phyloP scores from a whole-genome alignment of 495 filamentous ascomycete genomes.

The Staphylotrichum tortipilum region DNA sequence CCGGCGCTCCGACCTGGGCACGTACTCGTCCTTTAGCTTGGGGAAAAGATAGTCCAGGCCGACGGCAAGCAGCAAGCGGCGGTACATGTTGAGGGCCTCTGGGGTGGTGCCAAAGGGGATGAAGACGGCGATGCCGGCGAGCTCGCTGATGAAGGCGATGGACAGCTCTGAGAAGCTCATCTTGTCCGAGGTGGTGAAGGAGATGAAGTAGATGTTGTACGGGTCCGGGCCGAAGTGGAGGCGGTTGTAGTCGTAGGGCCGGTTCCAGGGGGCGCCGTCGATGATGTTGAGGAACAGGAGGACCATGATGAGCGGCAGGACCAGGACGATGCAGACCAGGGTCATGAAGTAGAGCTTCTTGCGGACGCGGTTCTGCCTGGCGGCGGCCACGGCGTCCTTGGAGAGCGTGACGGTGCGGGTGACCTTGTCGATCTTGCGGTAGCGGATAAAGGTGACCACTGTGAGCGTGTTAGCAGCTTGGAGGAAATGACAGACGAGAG shows the following conservation, averaged over 20 bases:
- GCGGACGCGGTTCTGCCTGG: slow-evolving; percentile 53
- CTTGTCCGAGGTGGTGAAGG: slow-evolving; percentile 51
- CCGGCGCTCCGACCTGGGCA: background rate
- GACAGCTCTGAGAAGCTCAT: slow-evolving; percentile 39
- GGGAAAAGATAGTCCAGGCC: slow-evolving; percentile 46
- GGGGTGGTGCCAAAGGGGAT: slow-evolving; percentile 72
- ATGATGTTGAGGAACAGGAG: slow-evolving; percentile 50
- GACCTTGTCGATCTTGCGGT: slow-evolving; percentile 54
- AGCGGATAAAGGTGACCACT: slow-evolving; percentile 61
- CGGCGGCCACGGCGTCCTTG: slow-evolving; percentile 29
- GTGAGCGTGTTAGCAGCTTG: slow-evolving; percentile 10
- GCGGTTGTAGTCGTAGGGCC: slow-evolving; percentile 37
- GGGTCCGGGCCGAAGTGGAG: slow-evolving; percentile 28
- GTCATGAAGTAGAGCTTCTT: slow-evolving; percentile 70
- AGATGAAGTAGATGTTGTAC: slow-evolving; percentile 49
- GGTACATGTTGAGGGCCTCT: slow-evolving; percentile 70
- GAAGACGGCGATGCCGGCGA: slow-evolving; percentile 54
- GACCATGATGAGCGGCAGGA: slow-evolving; percentile 56
- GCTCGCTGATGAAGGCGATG: slow-evolving; percentile 61
- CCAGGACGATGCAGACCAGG: slow-evolving; percentile 54
- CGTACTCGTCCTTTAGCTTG: slow-evolving; percentile 24
- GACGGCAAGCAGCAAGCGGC: slow-evolving; percentile 39
- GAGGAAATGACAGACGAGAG: background rate
- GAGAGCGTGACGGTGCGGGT: slow-evolving; percentile 52
- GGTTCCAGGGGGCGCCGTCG: slow-evolving; percentile 39